Evolutionary conservation across 768 basidiomycete genomes (phyloP).

Genomic region (Trametes gibbosa): DNA sequence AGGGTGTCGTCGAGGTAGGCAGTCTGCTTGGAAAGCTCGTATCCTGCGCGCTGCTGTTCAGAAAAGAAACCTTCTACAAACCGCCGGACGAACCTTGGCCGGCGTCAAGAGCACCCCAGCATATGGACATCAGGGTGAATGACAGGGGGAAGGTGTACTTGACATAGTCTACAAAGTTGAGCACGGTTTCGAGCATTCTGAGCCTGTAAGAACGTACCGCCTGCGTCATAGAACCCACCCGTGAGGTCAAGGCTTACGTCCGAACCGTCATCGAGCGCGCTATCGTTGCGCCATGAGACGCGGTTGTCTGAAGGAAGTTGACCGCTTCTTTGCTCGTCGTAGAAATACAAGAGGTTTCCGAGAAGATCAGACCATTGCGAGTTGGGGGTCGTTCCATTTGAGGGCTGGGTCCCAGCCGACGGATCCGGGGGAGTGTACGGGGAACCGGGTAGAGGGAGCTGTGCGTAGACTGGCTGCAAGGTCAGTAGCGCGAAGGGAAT

Average conservation of each 20-base stretch:
- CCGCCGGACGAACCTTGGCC: constrained; percentile 55
- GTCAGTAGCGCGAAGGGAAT: not conserved
- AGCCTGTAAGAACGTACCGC: constrained; percentile 48
- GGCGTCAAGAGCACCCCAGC: constrained; percentile 87
- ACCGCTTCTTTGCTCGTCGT: constrained; percentile 89
- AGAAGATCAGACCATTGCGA: constrained; percentile 80
- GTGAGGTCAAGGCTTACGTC: constrained; percentile 73
- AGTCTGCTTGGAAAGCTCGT: constrained; percentile 83
- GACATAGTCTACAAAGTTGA: constrained; percentile 79
- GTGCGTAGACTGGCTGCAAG: constrained; percentile 30
- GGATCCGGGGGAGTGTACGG: constrained; percentile 63
- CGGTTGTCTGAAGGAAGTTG: constrained; percentile 64
- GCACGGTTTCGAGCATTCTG: not conserved
- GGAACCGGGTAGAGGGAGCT: constrained; percentile 61
- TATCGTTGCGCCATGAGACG: constrained; percentile 86
- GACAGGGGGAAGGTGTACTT: constrained; percentile 87
- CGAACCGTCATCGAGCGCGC: constrained; percentile 70
- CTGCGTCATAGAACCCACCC: constrained; percentile 93
- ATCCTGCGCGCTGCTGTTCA: constrained; percentile 43
- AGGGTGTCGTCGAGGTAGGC: constrained; percentile 89
- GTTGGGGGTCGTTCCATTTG: constrained; percentile 43
- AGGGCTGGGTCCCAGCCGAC: constrained; percentile 45
- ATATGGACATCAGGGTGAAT: constrained; percentile 81
- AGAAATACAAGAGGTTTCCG: constrained; percentile 83
- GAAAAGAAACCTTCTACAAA: not conserved